A percentile compares a stretch with the other conserved stretches of the same genome.
phyloP scores from a whole-genome alignment of 2,329 filamentous ascomycete species.

The Aspergillus latus region DNA sequence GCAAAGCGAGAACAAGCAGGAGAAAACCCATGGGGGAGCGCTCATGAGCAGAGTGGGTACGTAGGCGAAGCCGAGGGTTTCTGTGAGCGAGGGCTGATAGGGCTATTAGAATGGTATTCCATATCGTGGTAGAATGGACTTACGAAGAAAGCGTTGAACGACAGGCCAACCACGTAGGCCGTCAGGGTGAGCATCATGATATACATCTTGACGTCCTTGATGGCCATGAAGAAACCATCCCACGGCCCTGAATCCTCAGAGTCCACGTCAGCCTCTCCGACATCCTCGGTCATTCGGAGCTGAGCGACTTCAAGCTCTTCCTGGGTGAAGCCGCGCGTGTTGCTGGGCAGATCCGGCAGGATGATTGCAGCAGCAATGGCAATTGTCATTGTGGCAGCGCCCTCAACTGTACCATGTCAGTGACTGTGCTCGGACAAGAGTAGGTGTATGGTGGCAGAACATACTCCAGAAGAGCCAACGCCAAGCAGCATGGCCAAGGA shows the following conservation, averaged over 20 bases:
- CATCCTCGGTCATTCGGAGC: conserved; percentile 58
- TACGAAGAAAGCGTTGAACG: conserved; percentile 60
- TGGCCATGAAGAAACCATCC: conserved; percentile 51
- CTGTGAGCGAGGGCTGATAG: conserved; percentile 26
- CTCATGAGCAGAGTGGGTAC: conserved; percentile 31
- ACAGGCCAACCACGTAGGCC: conserved; percentile 59
- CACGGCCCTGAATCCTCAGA: conserved; percentile 38
- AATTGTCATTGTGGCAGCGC: conserved; percentile 3
- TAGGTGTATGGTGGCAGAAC: conserved; percentile 52
- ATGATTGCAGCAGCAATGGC: conserved; percentile 34
- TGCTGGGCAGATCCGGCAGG: conserved; percentile 56
- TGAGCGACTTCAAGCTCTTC: conserved; percentile 52
- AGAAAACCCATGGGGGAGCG: conserved; percentile 56
- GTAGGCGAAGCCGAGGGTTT: conserved; percentile 28
- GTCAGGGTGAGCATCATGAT: conserved; percentile 64
- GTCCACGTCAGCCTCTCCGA: conserved; percentile 57
- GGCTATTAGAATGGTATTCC: not conserved
- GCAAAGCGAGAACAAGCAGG: conserved; percentile 56
- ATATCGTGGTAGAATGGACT: conserved; percentile 4
- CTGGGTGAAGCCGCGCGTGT: conserved; percentile 49
- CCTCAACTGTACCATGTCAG: conserved; percentile 1
- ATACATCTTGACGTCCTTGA: conserved; percentile 63
- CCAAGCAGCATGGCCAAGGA: conserved; percentile 42
- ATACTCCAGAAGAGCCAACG: conserved; percentile 55
- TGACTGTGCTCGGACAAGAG: conserved; percentile 18